Conservation (phyloP, 139 green algal genomes). For the Chlorella sorokiniana region DNA sequence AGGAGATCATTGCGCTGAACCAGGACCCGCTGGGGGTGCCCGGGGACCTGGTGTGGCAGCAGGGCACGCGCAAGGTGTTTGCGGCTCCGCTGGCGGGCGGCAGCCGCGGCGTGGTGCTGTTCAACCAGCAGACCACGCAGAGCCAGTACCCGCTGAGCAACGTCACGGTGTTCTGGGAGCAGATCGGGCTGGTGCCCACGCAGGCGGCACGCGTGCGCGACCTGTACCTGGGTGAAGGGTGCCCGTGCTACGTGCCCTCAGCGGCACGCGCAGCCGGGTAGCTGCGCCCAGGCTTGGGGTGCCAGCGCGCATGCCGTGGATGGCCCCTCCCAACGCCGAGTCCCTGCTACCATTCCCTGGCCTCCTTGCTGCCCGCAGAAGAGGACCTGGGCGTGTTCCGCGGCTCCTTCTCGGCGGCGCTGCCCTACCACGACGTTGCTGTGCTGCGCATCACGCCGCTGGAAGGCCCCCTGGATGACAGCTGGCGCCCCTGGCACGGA, state of each 20-base stretch:
- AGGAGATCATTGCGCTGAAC: constrained; percentile 67
- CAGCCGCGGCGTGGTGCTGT: constrained; percentile 48
- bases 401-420: constrained; percentile 13
- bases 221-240: background rate
- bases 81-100: constrained; percentile 50
- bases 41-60: constrained; percentile 63
- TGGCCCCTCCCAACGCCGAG: too few relatives aligned
- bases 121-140: constrained; percentile 48
- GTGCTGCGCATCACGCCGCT: constrained; percentile 20
- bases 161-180: constrained; percentile 41
- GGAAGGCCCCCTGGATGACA: background rate
- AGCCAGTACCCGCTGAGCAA: constrained; percentile 21
- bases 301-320: too few relatives aligned
- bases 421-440: constrained; percentile 31
- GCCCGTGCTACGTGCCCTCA: too few relatives aligned
- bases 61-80: constrained; percentile 52
- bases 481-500: constrained; percentile 22
- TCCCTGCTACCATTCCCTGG: background rate
- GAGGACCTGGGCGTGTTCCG: constrained; percentile 49
- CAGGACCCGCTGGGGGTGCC: constrained; percentile 66
- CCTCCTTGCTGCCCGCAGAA: constrained; percentile 48
- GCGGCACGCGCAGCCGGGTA: too few relatives aligned
- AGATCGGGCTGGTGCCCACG: constrained; percentile 1
- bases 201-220: background rate
- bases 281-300: too few relatives aligned